Evolutionary conservation across 306 rosid genomes (phyloP).

Genomic region (Lathyrus tuberosus): DNA sequence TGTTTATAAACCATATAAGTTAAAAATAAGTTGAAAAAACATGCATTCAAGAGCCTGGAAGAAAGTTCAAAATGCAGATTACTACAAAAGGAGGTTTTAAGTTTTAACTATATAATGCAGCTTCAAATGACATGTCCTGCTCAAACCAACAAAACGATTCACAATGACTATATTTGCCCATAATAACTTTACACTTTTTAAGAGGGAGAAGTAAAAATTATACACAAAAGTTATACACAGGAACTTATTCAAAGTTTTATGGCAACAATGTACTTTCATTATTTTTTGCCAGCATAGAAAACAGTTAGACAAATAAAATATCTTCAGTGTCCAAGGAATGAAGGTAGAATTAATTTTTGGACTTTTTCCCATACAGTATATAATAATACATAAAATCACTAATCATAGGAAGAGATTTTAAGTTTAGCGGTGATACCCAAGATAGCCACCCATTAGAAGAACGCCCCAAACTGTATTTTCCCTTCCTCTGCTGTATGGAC

Average conservation of each 20-base stretch:
- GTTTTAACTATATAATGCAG: conserved; percentile 19
- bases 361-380: not conserved
- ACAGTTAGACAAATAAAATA: conserved; percentile 21
- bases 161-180: conserved; percentile 21
- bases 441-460: conserved; percentile 89
- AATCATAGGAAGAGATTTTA: conserved; percentile 25
- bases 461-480: conserved; percentile 96
- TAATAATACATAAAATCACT: conserved; percentile 25
- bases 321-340: conserved; percentile 16
- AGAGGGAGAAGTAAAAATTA: conserved; percentile 1
- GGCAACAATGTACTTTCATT: conserved; percentile 2
- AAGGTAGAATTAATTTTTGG: conserved; percentile 35
- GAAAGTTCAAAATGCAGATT: conserved; percentile 5
- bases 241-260: not conserved
- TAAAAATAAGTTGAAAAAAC: conserved; percentile 12
- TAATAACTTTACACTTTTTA: conserved; percentile 24
- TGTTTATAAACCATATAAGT: conserved; percentile 12
- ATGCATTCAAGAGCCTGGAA: conserved; percentile 29
- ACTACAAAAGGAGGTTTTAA: conserved; percentile 22
- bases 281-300: conserved; percentile 22
- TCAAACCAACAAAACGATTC: conserved; percentile 29
- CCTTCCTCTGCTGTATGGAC: conserved; percentile 84
- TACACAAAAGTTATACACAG: conserved; percentile 15
- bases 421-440: conserved; percentile 68
- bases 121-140: conserved; percentile 19